Evolutionary conservation across 1,284 basidiomycete genomes (phyloP), one percentile per base, ranked within the genome.

Genomic region (Austroboletus niveus): DNA sequence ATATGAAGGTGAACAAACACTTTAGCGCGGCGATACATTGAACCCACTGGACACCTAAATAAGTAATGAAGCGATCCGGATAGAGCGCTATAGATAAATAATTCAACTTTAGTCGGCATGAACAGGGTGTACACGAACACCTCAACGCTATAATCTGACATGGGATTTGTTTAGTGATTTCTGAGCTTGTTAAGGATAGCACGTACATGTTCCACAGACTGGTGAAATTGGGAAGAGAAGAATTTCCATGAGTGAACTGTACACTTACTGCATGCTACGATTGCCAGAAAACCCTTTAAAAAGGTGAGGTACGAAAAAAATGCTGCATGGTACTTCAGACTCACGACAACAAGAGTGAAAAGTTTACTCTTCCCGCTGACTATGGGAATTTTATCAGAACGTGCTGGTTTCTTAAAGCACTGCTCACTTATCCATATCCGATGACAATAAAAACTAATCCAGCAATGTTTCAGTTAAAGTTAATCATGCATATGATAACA

Each of bases 351-450:
- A n/a, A 58, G 8, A 4, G 56, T 58, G 8, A 60, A 17, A 4
- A 1, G 4, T 8, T 40, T 57, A 9, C 60, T 60, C 1, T 45
- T 51, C 15, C 47, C 47, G 29, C 56, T 59, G 8, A 59, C 56
- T 60, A 29, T 22, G n/a, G 8, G 12, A 15, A 15, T 10, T 22
- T 48, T 3, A 43, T 17, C 20, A 20, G 0, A 20, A 5, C 11
- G 10, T 5, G 46, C 3, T 22, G 35, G 11, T 36, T 10, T 6
- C 10, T 9, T 31, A 5, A n/a, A 22, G 29, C 7, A 15, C 5
- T 20, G 44, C 58, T 41, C 41, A 59, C 58, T 59, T 12, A 41
- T 52, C 58, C 58, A 59, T 48, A 61, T 41, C 4, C 56, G 57
- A 47, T 14, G 15, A 32, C 57, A 52, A 20, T 61, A 61, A 22